Percentiles rank a stretch among this genome's conserved stretches.
phyloP scores from a whole-genome alignment of 2,329 filamentous ascomycete species.

The Epichloe sibirici region DNA sequence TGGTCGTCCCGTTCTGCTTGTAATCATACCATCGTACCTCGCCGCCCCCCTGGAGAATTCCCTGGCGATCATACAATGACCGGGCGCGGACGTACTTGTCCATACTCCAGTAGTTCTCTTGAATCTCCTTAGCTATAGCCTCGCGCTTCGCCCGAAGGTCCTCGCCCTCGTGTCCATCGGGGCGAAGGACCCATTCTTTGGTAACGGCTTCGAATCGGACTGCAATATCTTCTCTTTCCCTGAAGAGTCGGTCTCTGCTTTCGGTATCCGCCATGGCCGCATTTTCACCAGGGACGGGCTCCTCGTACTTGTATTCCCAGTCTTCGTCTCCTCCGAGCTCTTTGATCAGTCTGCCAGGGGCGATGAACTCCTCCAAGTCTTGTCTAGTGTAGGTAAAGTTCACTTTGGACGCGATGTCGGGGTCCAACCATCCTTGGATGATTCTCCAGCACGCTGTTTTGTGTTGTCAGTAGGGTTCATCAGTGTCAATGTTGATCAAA shows the following conservation, averaged over 20 bases:
- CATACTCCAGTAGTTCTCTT: conserved; percentile 55
- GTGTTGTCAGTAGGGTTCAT: not conserved
- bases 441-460: conserved; percentile 38
- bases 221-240: conserved; percentile 40
- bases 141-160: conserved; percentile 26
- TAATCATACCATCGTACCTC: conserved; percentile 1
- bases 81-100: conserved; percentile 55
- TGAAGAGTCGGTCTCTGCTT: conserved; percentile 34
- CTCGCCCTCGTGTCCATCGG: conserved; percentile 11
- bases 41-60: not conserved
- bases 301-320: conserved; percentile 53
- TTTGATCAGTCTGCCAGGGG: conserved; percentile 49
- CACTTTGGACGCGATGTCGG: conserved; percentile 60
- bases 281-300: conserved; percentile 49
- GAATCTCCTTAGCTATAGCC: conserved; percentile 36
- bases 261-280: conserved; percentile 32
- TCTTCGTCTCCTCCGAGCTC: conserved; percentile 48
- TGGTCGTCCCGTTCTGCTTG: not conserved
- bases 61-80: conserved; percentile 46
- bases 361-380: conserved; percentile 50
- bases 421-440: conserved; percentile 65
- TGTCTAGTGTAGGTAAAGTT: conserved; percentile 53
- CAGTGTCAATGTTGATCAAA: not conserved
- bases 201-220: conserved; percentile 46
- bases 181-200: conserved; percentile 40